Base-by-base conservation (phyloP, 805 yeast genomes). In the Barnettozyma populi region DNA sequence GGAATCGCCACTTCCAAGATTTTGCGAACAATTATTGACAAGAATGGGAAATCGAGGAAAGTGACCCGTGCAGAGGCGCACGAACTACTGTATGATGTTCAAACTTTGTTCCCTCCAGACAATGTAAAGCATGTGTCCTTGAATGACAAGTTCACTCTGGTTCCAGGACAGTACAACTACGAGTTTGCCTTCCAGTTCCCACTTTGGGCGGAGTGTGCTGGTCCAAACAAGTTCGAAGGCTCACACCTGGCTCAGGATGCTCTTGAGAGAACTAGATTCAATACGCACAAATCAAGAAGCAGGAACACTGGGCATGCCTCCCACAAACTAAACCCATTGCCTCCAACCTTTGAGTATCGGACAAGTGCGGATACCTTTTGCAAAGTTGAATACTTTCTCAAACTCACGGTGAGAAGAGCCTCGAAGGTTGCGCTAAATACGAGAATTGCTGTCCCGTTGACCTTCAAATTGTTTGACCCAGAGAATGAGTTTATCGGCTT, bases 361-460 rank as follows among this genome's bases (percentile, higher is more conserved):
- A n/a, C n/a, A 6, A 16, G 36, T 7, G 4, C 19, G 5, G 29
- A 40, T 2, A n/a, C 42, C 20, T 29, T 6, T 20, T 37, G 45
- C 35, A 10, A 27, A 2, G 23, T 47, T 7, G 18, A 10, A 20
- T 82, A 82, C 58, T 81, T 74, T 57, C 70, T 82, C 46, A 81
- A 82, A 61, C 84, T 72, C 9, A 81, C 86, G 0, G 80, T 81
- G 37, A 76, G 75, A 48, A 59, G 82, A 41, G 63, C 81, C 2
- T 70, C 80, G 3, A 56, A 79, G 29, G 65, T 78, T 47, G 73
- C 73, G 46, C 44, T 69, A 24, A 81, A 79, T 50, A 56, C 73
- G 29, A 65, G 86, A 35, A 60, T 72, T 10, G 59, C 58, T 42
- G 72, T 71, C 41, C 83, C 82, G 5, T 77, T 84, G 11, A 29